phyloP scores from a whole-genome alignment of 1,139 yeast genomes.

The Candida dubliniensis region DNA sequence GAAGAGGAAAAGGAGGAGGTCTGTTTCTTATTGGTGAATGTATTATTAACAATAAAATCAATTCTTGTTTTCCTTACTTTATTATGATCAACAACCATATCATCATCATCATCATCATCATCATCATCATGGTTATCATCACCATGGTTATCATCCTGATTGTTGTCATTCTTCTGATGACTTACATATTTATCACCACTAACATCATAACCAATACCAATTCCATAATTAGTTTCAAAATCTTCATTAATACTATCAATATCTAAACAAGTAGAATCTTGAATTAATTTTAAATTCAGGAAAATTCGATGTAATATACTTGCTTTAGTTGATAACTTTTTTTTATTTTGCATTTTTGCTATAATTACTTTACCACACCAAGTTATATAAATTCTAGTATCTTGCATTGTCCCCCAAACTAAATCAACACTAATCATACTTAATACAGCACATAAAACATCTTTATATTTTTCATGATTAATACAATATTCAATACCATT shows the following conservation, averaged over 20 bases:
- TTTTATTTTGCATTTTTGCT: slow-evolving; percentile 65
- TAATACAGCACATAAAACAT: slow-evolving; percentile 77
- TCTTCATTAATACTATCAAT: slow-evolving; percentile 41
- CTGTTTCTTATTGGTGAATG: slow-evolving; percentile 8
- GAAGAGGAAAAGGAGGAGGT: no score
- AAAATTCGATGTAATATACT: slow-evolving; percentile 74
- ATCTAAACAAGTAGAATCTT: slow-evolving; percentile 67
- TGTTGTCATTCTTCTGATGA: slow-evolving; percentile 6
- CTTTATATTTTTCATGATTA: slow-evolving; percentile 72
- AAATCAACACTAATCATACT: slow-evolving; percentile 88
- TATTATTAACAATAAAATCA: slow-evolving; percentile 45
- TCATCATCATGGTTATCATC: neutral
- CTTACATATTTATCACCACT: slow-evolving; percentile 41
- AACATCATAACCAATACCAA: slow-evolving; percentile 36
- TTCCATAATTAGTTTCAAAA: slow-evolving; percentile 26
- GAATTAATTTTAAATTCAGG: slow-evolving; percentile 71
- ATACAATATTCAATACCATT: slow-evolving; percentile 53
- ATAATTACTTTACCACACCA: slow-evolving; percentile 77
- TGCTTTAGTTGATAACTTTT: slow-evolving; percentile 73
- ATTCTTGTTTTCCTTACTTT: slow-evolving; percentile 38
- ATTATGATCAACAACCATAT: neutral
- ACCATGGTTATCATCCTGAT: neutral
- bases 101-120: no score
- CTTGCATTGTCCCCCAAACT: slow-evolving; percentile 91
- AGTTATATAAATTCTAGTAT: slow-evolving; percentile 70